These are phyloP conservation scores for Eucalyptus viminalis DNA, from an alignment of 345 rosid species.

Conservation along the genomic window DNA sequence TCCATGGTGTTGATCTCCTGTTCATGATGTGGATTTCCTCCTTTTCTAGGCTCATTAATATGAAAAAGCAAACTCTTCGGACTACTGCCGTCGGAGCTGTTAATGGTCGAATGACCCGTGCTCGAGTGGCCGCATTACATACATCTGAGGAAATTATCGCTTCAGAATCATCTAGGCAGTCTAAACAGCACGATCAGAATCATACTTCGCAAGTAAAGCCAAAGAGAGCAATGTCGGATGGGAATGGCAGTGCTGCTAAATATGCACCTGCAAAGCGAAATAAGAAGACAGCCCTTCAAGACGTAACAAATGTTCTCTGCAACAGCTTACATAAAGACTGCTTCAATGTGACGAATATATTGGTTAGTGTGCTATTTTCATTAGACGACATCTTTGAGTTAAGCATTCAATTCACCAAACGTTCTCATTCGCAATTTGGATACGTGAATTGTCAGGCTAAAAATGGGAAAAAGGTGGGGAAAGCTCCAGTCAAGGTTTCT, in stretches of 20 bases:
- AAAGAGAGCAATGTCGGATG: conserved; percentile 25
- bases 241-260: conserved; percentile 12
- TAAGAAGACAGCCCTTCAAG: conserved; percentile 63
- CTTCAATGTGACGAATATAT: conserved; percentile 36
- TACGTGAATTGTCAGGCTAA: conserved; percentile 29
- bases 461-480: conserved; percentile 25
- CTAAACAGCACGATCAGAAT: not conserved
- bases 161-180: conserved; percentile 9
- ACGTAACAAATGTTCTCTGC: conserved; percentile 58
- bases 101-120: conserved; percentile 57
- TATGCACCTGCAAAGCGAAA: conserved; percentile 15
- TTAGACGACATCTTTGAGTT: not conserved
- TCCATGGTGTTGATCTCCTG: not conserved
- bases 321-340: conserved; percentile 24
- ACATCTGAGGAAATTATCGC: conserved; percentile 9
- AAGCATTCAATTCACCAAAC: not conserved
- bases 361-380: conserved; percentile 24
- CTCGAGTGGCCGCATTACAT: conserved; percentile 46
- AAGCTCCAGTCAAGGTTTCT: conserved; percentile 17
- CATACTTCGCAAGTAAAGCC: not conserved
- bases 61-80: conserved; percentile 32
- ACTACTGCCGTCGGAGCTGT: conserved; percentile 11
- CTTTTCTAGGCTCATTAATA: conserved; percentile 11
- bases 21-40: not conserved
- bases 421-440: not conserved